These are phyloP conservation scores for Penstemon eatonii DNA, from an alignment of 257 asterid genomes.

Conservation along the genomic window DNA sequence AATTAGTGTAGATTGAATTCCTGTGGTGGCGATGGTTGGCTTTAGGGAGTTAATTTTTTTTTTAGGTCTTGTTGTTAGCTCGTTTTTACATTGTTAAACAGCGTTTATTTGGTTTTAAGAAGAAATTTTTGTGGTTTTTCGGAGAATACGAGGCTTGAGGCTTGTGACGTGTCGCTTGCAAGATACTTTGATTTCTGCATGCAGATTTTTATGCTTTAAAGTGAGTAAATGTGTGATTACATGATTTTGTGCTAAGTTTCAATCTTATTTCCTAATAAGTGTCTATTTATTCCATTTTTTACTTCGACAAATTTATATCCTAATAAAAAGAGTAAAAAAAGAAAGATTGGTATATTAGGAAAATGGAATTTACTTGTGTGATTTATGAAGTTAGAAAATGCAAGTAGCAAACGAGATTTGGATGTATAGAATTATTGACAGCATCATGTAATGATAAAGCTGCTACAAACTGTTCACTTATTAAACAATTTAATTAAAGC, in stretches of 20 bases:
- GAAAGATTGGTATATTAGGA: slow-evolving; percentile 17
- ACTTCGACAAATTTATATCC: slow-evolving; percentile 6
- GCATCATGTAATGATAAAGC: slow-evolving; percentile 1
- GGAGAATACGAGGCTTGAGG: no score
- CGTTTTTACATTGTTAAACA: not conserved
- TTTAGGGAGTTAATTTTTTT: slow-evolving; percentile 14
- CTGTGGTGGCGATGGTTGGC: slow-evolving; percentile 15
- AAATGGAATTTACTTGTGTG: not conserved
- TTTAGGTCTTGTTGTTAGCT: slow-evolving; percentile 6
- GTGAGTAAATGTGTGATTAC: not conserved
- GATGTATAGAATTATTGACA: slow-evolving; percentile 7
- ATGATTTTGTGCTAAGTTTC: not conserved
- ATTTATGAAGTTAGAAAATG: slow-evolving; percentile 7
- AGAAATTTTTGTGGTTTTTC: no score
- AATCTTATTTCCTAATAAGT: slow-evolving; percentile 4
- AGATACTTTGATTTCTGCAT: no score
- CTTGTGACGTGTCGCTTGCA: no score
- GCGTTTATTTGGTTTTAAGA: no score
- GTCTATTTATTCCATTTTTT: not conserved
- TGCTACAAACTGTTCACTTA: slow-evolving; percentile 20
- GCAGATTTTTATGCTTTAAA: no score
- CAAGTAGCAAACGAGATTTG: not conserved
- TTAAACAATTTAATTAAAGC: slow-evolving; percentile 13
- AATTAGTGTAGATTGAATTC: slow-evolving; percentile 9
- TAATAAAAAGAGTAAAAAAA: not conserved